These are phyloP conservation scores for Vaccinium macrocarpon DNA, from an alignment of 148 eudicot genomes.

Conservation along the genomic window DNA sequence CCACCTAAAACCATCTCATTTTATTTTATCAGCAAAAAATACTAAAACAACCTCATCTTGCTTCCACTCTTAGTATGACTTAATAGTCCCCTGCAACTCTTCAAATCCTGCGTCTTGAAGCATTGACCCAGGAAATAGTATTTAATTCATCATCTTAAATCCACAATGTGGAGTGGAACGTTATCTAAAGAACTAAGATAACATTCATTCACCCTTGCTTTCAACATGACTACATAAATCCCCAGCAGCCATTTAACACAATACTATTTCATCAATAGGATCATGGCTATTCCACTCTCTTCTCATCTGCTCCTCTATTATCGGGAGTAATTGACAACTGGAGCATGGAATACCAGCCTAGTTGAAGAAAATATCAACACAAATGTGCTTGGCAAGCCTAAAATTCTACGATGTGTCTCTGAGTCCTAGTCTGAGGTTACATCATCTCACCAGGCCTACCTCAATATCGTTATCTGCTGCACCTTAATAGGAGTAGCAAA, in stretches of 20 bases:
- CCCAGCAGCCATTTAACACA: not conserved
- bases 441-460: not conserved
- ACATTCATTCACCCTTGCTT: not conserved
- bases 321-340: not conserved
- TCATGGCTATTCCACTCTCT: not conserved
- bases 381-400: not conserved
- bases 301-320: not conserved
- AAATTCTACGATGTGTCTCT: not conserved
- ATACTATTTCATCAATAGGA: not conserved
- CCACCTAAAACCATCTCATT: not conserved
- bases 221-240: not conserved
- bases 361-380: not conserved
- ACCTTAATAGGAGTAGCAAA: not conserved
- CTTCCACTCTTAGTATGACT: not conserved
- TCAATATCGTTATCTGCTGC: not conserved
- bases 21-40: not conserved
- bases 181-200: not conserved
- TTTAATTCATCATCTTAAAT: not conserved
- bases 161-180: not conserved
- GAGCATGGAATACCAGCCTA: not conserved
- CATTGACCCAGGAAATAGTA: not conserved
- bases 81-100: not conserved
- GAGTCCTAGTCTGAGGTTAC: not conserved
- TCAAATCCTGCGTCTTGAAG: not conserved
- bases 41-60: not conserved